phyloP scores from a whole-genome alignment of 352 stramenopile genomes.

The Saprolegnia parasitica region DNA sequence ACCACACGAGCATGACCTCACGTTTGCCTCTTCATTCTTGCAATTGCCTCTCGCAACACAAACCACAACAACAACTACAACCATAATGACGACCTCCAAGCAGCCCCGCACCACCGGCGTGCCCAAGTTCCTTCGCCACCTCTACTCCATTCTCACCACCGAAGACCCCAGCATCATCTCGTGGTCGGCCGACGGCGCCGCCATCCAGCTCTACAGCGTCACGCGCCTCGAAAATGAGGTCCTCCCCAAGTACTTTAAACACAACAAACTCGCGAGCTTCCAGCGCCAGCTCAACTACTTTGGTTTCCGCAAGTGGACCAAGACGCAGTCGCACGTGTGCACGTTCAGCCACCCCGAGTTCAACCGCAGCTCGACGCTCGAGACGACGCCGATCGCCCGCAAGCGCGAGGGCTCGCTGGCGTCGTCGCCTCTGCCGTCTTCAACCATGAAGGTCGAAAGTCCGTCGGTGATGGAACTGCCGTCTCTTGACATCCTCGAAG shows the following conservation, averaged over 20 bases:
- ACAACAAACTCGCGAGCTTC: constrained; percentile 90
- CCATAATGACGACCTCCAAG: too few species aligned
- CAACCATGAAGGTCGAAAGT: too few species aligned
- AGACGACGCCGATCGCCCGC: too few species aligned
- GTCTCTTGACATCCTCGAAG: too few species aligned
- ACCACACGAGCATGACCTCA: too few species aligned
- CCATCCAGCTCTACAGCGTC: constrained; percentile 66
- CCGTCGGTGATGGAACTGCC: too few species aligned
- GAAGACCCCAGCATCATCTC: constrained; percentile 66
- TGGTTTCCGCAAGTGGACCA: constrained; percentile 75
- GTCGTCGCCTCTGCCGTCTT: too few species aligned
- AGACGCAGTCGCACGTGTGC: constrained; percentile 40
- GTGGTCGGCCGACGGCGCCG: constrained; percentile 59
- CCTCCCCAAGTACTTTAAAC: constrained; percentile 92
- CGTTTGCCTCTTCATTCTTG: too few species aligned
- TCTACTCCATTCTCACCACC: constrained; percentile 66
- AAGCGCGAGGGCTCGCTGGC: too few species aligned
- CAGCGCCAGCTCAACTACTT: constrained; percentile 93
- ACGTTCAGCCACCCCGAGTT: constrained; percentile 74
- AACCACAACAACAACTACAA: too few species aligned
- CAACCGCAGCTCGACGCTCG: neutral
- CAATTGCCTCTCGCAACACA: too few species aligned
- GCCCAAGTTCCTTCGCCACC: constrained; percentile 68
- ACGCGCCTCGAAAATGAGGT: constrained; percentile 60
- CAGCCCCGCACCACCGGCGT: constrained; percentile 26